These are phyloP conservation scores for Juncus inflexus DNA, from an alignment of 176 grass and related monocot species.

Conservation along the genomic window DNA sequence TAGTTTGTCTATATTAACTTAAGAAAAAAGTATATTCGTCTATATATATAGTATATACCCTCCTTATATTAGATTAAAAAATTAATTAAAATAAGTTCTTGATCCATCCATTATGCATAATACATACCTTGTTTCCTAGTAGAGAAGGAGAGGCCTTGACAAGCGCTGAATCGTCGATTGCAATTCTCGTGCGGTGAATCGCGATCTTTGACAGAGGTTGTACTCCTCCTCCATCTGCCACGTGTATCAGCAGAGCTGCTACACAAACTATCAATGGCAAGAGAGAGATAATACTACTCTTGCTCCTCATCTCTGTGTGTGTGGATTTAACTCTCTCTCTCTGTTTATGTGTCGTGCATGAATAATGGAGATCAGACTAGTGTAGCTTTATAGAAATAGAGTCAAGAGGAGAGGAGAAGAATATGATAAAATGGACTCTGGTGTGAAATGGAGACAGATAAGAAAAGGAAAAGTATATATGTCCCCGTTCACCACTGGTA, in stretches of 20 bases:
- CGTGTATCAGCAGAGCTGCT: not conserved
- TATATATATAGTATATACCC: not conserved
- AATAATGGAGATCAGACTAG: too few relatives aligned
- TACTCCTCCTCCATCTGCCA: conserved; percentile 30
- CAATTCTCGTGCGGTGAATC: conserved; percentile 42
- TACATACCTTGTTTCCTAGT: conserved; percentile 54
- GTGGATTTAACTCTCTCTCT: too few relatives aligned
- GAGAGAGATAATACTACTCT: not conserved
- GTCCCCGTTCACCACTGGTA: too few relatives aligned
- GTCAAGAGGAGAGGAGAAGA: not conserved
- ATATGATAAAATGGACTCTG: not conserved
- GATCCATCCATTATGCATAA: not conserved
- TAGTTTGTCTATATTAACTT: not conserved
- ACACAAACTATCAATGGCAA: not conserved
- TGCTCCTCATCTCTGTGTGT: not conserved
- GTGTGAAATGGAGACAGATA: not conserved
- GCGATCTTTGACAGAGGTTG: conserved; percentile 80
- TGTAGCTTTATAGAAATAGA: not conserved
- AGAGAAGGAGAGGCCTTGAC: conserved; percentile 44
- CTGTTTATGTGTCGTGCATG: too few relatives aligned
- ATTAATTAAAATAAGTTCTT: too few relatives aligned
- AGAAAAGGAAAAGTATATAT: too few relatives aligned
- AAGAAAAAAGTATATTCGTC: not conserved
- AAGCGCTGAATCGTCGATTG: conserved; percentile 33
- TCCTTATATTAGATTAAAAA: too few relatives aligned